Percentiles rank a stretch among this genome's conserved stretches.
These are phyloP conservation scores for Pseudozyma pruni DNA, from an alignment of 1,284 basidiomycete genomes.

Conservation along the genomic window DNA sequence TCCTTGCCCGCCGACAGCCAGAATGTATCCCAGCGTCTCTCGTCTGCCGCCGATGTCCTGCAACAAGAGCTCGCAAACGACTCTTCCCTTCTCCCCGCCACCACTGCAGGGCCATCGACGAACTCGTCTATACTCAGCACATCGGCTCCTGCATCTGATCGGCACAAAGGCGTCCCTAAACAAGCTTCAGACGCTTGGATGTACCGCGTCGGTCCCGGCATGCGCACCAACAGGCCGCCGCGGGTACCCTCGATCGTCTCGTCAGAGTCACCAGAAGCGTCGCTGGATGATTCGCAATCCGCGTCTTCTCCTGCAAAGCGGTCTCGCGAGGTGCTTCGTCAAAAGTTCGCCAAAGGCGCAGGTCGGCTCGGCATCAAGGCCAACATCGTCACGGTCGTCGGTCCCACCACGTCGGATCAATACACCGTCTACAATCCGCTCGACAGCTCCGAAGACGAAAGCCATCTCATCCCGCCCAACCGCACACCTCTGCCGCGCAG, in stretches of 20 bases:
- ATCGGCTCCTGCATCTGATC: constrained; percentile 20
- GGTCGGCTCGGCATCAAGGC: constrained; percentile 54
- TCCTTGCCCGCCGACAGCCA: neutral
- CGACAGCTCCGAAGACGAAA: constrained; percentile 46
- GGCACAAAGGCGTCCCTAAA: constrained; percentile 53
- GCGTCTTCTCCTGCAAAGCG: constrained; percentile 33
- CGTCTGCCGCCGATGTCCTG: neutral
- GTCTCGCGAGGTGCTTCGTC: constrained; percentile 43
- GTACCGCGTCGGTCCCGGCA: constrained; percentile 62
- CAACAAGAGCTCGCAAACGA: neutral
- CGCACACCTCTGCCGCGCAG: constrained; percentile 36
- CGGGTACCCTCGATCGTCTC: constrained; percentile 8
- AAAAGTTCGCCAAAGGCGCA: constrained; percentile 55
- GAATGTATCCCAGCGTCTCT: neutral
- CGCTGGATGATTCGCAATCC: constrained; percentile 9
- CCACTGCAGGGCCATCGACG: neutral
- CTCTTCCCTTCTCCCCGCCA: neutral
- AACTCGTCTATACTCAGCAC: constrained; percentile 8
- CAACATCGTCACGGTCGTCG: constrained; percentile 24
- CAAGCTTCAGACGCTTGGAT: constrained; percentile 53
- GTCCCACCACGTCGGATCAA: constrained; percentile 24
- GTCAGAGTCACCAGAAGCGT: constrained; percentile 10
- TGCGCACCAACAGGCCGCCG: constrained; percentile 36
- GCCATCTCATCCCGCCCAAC: constrained; percentile 8
- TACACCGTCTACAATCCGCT: constrained; percentile 34